phyloP scores from a whole-genome alignment of 2,329 filamentous ascomycete genomes.

The Tympanopsis confertula region DNA sequence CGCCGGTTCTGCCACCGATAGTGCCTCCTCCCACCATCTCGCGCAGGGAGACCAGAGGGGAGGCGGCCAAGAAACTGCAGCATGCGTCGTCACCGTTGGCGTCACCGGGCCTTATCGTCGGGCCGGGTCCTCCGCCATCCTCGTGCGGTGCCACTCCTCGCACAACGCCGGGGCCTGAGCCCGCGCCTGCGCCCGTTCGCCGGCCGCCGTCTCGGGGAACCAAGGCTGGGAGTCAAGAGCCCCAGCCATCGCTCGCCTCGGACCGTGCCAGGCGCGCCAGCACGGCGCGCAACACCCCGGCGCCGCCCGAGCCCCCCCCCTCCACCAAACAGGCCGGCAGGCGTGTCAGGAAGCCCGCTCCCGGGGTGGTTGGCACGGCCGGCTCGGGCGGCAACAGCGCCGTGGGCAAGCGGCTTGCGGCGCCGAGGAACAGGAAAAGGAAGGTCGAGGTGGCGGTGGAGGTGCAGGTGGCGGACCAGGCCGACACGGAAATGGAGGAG shows the following conservation, averaged over 20 bases:
- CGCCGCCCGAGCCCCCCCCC: constrained; percentile 19
- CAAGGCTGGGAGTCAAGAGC: constrained; percentile 38
- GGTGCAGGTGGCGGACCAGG: constrained; percentile 23
- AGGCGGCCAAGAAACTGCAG: constrained; percentile 28
- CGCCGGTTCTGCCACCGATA: constrained; percentile 22
- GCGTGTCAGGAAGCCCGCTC: constrained; percentile 59
- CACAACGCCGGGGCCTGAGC: constrained; percentile 25
- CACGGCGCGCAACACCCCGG: constrained; percentile 45
- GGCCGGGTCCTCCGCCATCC: neutral
- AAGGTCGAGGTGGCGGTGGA: constrained; percentile 40
- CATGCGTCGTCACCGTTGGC: constrained; percentile 8
- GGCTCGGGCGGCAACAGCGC: constrained; percentile 52
- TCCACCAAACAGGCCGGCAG: constrained; percentile 30
- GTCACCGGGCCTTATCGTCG: neutral
- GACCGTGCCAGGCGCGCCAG: constrained; percentile 44
- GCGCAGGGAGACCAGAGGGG: constrained; percentile 24
- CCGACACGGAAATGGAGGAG: constrained; percentile 38
- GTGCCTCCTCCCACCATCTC: neutral
- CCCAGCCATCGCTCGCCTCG: constrained; percentile 31
- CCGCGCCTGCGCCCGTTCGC: constrained; percentile 14
- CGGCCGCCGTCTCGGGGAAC: constrained; percentile 38
- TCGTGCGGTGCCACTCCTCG: constrained; percentile 18
- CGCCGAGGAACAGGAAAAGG: constrained; percentile 43
- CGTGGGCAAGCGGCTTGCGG: constrained; percentile 60
- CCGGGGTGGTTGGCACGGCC: constrained; percentile 56